Percentiles rank a stretch among this genome's conserved stretches.
phyloP scores from a whole-genome alignment of 176 grass and related monocot genomes.

The Juncus inflexus region DNA sequence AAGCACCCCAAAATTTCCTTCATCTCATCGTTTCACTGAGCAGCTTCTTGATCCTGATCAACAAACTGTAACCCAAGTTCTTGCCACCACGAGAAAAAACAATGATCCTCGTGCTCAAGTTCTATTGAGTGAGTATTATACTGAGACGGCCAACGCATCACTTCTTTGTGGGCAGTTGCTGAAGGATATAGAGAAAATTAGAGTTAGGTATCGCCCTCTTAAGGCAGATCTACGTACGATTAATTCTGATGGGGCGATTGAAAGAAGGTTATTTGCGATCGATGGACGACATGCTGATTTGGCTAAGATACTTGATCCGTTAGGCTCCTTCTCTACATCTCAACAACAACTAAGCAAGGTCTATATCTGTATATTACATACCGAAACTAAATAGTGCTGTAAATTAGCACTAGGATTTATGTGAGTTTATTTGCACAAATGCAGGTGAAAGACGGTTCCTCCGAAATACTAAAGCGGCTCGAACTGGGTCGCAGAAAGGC shows the following conservation, averaged over 20 bases:
- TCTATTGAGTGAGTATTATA: conserved; percentile 65
- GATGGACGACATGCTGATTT: conserved; percentile 41
- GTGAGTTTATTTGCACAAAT: not conserved
- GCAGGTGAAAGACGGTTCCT: conserved; percentile 37
- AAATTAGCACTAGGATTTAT: too few species aligned
- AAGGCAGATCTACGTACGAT: conserved; percentile 60
- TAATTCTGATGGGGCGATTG: conserved; percentile 18
- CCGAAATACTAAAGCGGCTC: conserved; percentile 50
- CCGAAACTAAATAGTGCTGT: too few species aligned
- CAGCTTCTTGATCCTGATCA: conserved; percentile 89
- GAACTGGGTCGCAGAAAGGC: conserved; percentile 54
- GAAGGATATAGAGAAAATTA: conserved; percentile 70
- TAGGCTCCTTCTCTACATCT: conserved; percentile 46
- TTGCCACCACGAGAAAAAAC: conserved; percentile 26
- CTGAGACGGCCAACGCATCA: conserved; percentile 61
- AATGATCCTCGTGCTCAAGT: conserved; percentile 30
- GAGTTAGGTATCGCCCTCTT: conserved; percentile 64
- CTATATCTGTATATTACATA: not conserved
- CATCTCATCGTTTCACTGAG: conserved; percentile 65
- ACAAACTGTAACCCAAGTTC: conserved; percentile 40
- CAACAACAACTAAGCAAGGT: conserved; percentile 46
- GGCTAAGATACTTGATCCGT: conserved; percentile 40
- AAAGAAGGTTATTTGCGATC: conserved; percentile 11
- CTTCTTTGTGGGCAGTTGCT: conserved; percentile 73
- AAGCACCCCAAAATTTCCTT: conserved; percentile 41